Conservation (phyloP, 345 rosid genomes). For the rapeseed (Brassica napus) region DNA sequence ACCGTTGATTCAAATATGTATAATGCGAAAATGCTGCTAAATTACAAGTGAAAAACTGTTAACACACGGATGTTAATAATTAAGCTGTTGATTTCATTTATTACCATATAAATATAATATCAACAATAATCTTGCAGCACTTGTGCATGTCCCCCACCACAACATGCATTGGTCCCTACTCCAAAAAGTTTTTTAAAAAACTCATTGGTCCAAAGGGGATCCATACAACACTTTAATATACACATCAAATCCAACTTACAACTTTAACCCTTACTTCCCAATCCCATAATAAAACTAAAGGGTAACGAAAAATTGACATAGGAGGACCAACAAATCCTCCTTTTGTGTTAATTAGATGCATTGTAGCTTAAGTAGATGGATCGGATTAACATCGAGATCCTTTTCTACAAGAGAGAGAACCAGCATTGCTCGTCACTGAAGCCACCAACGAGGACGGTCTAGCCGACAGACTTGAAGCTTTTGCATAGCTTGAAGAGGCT, state of each 20-base stretch:
- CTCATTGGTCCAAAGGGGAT: constrained; percentile 33
- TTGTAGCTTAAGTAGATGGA: constrained; percentile 9
- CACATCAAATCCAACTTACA: constrained; percentile 40
- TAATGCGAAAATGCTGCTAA: not conserved
- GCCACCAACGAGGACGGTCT: constrained; percentile 54
- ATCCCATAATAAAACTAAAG: constrained; percentile 26
- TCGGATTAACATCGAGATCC: constrained; percentile 57
- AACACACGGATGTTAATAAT: constrained; percentile 4
- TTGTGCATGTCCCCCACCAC: constrained; percentile 29
- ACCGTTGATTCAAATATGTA: not conserved
- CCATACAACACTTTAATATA: constrained; percentile 34
- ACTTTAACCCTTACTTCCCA: constrained; percentile 31
- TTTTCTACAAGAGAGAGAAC: constrained; percentile 52
- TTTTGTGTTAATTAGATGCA: not conserved
- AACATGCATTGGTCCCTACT: constrained; percentile 37
- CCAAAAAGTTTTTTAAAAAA: constrained; percentile 22
- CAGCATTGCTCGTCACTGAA: constrained; percentile 53
- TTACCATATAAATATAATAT: not conserved
- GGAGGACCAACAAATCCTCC: constrained; percentile 20
- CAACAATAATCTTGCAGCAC: constrained; percentile 22
- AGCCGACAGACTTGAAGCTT: constrained; percentile 61
- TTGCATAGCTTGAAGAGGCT: constrained; percentile 58
- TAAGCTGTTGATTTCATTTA: constrained; percentile 21
- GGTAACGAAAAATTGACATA: constrained; percentile 17
- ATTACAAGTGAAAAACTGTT: not conserved